Base-by-base conservation (phyloP, 164 flowering plant genomes). In the Echeveria elegans region DNA sequence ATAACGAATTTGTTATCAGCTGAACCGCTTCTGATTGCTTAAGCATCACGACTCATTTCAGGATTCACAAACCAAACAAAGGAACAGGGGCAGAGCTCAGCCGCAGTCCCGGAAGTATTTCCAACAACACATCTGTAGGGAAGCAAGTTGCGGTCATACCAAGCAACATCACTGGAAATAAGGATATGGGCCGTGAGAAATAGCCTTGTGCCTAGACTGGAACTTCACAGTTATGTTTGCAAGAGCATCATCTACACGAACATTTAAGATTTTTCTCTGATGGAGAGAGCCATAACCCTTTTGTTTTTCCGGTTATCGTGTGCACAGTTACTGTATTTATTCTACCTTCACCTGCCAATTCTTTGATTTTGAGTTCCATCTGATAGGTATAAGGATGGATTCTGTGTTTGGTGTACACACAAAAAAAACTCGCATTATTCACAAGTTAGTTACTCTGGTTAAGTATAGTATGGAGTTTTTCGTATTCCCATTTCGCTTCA, bases 21-120 rank as follows among this genome's bases (percentile, higher is more conserved):
- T 5, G 2, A 19, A 23, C 21, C 6, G 11, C 14, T 5, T n/a
- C n/a, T n/a, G 26, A 19, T 50, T 14, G n/a, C n/a, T n/a, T n/a
- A n/a, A 4, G 52, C n/a, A 14, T 50, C 21, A 0, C 4, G 1
- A 3, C 28, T 50, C 21, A 0, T n/a, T 50, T 6, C 56, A 50
- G 56, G 56, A 50, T n/a, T 23, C 56, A 26, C 56, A 50, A 23
- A 50, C 56, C 56, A 0, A 50, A 8, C 26, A 21, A n/a, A 2
- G 56, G 68, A 68, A 62, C 71, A 41, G 71, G 71, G 66, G 71
- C 50, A 48, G 78, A 68, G 8, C 14, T 64, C 29, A 69, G 62
- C 7, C 28, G 5, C 23, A 41, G 64, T 58, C 52, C 60, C 58
- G n/a, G 12, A n/a, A 69, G 61, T 56, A 67, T 40, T 31, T 40